Evolutionary conservation across 1,284 basidiomycete species (phyloP), one percentile per base, ranked within the genome.

Genomic region (Meripilus lineatus): DNA sequence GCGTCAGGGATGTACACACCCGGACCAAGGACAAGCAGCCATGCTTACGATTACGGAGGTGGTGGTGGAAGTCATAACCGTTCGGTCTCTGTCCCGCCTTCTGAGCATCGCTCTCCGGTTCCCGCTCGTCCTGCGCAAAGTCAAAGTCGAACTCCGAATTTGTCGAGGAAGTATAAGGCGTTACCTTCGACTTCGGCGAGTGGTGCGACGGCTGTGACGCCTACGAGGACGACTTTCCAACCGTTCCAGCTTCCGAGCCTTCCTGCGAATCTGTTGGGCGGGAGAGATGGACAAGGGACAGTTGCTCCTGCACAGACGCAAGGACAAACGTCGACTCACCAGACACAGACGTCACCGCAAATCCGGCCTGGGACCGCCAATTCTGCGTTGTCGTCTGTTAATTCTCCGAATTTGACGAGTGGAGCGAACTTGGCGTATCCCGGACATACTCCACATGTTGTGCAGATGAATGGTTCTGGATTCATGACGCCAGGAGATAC

Each of bases 71-170:
- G 40, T 39, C 74, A 77, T 50, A 72, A 67, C 46, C 65, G 77
- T 36, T 77, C 76, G 17, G 66, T 78, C 47, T 79, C 76, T 4
- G 77, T 80, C 7, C 76, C 76, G 21, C 77, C 76, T 3, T 68
- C 72, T 13, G 77, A 79, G 50, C 65, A 69, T 49, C 66, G 72
- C 28, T 54, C 67, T 42, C 57, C 59, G 26, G 48, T 57, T 42
- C 48, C 62, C 40, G n/a, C n/a, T n/a, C 67, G 63, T 41, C 59
- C 59, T 6, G 53, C 64, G 43, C 65, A 66, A 49, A 57, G 63
- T 26, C 67, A 65, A 36, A 48, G 46, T 24, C 48, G 49, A 23
- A 42, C 47, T 24, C 46, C 46, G 10, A 52, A 45, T 38, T 48
- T 42, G 37, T 48, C 53, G 35, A 45, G 57, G 5, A 54, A 55